A percentile compares a stretch with the other conserved stretches of the same genome.
phyloP scores from a whole-genome alignment of 495 filamentous ascomycete species.

The Entonaema liquescens region DNA sequence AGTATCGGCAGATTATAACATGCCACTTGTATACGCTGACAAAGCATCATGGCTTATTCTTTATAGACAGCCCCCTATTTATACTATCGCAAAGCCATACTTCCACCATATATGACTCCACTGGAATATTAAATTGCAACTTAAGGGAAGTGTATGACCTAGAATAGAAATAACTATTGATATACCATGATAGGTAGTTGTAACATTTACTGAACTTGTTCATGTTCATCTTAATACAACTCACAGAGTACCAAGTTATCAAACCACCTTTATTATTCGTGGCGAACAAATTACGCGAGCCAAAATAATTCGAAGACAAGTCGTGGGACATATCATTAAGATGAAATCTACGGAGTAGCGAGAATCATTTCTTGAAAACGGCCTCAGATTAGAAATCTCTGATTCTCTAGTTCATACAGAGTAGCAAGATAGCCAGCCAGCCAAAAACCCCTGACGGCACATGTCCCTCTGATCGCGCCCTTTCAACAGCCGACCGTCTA shows the following conservation, averaged over 20 bases:
- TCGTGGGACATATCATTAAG: background rate
- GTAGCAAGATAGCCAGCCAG: constrained; percentile 15
- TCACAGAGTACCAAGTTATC: background rate
- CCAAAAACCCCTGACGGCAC: constrained; percentile 8
- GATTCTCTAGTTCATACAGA: constrained; percentile 10
- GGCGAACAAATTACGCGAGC: background rate
- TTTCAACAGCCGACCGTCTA: constrained; percentile 21
- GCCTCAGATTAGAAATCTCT: constrained; percentile 9
- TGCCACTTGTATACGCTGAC: constrained; percentile 21
- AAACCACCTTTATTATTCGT: background rate
- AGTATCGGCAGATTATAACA: background rate
- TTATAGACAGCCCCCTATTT: constrained; percentile 2
- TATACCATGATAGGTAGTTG: no score
- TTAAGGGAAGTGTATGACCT: no score
- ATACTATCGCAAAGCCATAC: background rate
- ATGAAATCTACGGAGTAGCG: background rate
- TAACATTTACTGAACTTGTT: no score
- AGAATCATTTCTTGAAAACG: constrained; percentile 10
- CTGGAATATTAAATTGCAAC: no score
- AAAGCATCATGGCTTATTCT: constrained; percentile 22
- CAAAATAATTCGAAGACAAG: background rate
- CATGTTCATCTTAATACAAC: no score
- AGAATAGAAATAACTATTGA: no score
- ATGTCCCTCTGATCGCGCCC: constrained; percentile 4
- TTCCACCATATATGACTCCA: no score